phyloP scores from a whole-genome alignment of 768 basidiomycete genomes.

The Tephrocybe rancida region DNA sequence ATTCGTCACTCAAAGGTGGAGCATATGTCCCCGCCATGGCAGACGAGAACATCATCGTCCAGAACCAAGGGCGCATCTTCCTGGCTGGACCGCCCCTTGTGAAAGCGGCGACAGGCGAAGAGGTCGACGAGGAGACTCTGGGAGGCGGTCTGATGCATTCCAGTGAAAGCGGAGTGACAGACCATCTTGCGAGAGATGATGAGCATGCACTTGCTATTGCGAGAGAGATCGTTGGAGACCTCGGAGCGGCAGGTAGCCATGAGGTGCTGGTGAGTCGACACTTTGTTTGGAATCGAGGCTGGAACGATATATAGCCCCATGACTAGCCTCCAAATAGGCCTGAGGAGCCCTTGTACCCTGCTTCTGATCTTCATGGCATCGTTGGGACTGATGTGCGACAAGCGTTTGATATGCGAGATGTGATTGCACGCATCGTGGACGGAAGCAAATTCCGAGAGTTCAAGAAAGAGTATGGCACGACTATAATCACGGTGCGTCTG shows the following conservation, averaged over 20 bases:
- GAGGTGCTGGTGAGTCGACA: constrained; percentile 46
- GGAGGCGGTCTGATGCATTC: constrained; percentile 94
- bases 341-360: constrained; percentile 78
- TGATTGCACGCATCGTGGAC: constrained; percentile 90
- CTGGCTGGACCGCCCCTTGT: constrained; percentile 94
- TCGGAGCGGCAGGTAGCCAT: constrained; percentile 63
- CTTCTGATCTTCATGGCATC: constrained; percentile 85
- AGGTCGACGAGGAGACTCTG: constrained; percentile 89
- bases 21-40: constrained; percentile 98
- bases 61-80: constrained; percentile 92
- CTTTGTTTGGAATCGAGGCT: background rate
- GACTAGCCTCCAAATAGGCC: constrained; percentile 61
- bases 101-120: constrained; percentile 92
- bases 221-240: constrained; percentile 74
- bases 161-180: constrained; percentile 87
- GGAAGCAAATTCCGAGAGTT: constrained; percentile 93
- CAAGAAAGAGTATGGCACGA: constrained; percentile 93
- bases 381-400: constrained; percentile 90
- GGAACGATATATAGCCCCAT: constrained; percentile 7
- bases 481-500: constrained; percentile 76
- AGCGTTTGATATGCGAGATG: constrained; percentile 91
- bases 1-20: constrained; percentile 52
- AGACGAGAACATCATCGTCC: constrained; percentile 90
- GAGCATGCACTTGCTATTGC: constrained; percentile 85
- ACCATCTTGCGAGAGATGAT: constrained; percentile 84